phyloP scores from a whole-genome alignment of 2,329 filamentous ascomycete species.

The Penicillium sp. region DNA sequence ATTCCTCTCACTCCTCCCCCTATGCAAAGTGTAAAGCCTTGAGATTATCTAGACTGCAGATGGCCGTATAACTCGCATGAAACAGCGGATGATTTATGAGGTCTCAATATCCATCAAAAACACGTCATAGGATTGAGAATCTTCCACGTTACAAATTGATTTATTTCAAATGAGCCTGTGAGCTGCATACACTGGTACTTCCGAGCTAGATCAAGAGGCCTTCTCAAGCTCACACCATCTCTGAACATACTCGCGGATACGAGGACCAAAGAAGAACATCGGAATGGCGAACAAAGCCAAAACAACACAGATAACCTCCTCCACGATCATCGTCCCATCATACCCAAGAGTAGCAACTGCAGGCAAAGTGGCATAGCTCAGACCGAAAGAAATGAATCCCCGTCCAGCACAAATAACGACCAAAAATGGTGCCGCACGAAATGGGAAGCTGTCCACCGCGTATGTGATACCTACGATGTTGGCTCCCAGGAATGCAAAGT shows the following conservation, averaged over 20 bases:
- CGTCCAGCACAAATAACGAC: slow-evolving; percentile 13
- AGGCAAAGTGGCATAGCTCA: slow-evolving; percentile 7
- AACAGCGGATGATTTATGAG: too few relatives aligned
- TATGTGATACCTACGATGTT: slow-evolving; percentile 15
- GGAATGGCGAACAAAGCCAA: slow-evolving; percentile 5
- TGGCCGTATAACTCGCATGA: too few relatives aligned
- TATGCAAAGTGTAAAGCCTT: too few relatives aligned
- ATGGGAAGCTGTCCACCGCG: slow-evolving; percentile 12
- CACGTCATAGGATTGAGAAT: too few relatives aligned
- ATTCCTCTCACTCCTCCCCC: too few relatives aligned
- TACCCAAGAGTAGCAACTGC: slow-evolving; percentile 3
- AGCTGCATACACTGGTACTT: neutral
- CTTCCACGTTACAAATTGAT: neutral
- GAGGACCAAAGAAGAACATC: slow-evolving; percentile 3
- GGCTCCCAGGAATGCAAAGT: slow-evolving; percentile 12
- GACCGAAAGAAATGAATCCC: slow-evolving; percentile 14
- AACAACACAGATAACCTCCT: slow-evolving; percentile 1
- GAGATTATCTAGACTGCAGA: too few relatives aligned
- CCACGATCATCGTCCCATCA: slow-evolving; percentile 5
- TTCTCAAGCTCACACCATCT: neutral
- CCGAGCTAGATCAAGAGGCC: neutral
- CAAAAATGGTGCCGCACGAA: slow-evolving; percentile 9
- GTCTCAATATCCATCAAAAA: too few relatives aligned
- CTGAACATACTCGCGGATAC: neutral
- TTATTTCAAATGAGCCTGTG: neutral